phyloP scores from a whole-genome alignment of 352 stramenopile species.

The Thraustotheca clavata region DNA sequence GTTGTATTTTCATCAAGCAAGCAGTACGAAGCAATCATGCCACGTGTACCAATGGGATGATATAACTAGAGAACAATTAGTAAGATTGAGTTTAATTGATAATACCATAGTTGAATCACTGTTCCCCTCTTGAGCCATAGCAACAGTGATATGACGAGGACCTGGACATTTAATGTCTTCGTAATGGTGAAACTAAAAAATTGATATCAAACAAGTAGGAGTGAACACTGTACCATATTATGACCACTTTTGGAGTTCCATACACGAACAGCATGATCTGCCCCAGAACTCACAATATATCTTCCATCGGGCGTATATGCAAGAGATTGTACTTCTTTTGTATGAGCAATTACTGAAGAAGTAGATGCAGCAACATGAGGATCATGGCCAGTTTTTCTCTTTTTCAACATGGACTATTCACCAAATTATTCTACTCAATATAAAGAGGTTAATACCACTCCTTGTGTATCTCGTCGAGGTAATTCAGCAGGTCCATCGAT shows the following conservation, averaged over 20 bases:
- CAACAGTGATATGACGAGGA: conserved; percentile 42
- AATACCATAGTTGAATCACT: conserved; percentile 35
- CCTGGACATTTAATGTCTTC: conserved; percentile 30
- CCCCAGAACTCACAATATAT: conserved; percentile 51
- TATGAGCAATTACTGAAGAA: conserved; percentile 43
- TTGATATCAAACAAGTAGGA: neutral
- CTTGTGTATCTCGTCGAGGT: conserved; percentile 29
- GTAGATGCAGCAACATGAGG: conserved; percentile 43
- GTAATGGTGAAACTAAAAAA: conserved; percentile 53
- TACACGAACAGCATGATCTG: conserved; percentile 51
- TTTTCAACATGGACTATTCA: conserved; percentile 1
- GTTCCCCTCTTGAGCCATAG: conserved; percentile 44
- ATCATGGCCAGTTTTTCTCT: conserved; percentile 29
- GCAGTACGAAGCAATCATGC: conserved; percentile 37
- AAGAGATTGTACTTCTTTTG: conserved; percentile 43
- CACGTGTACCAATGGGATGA: conserved; percentile 45
- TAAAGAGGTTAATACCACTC: neutral
- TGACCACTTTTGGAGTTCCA: conserved; percentile 50
- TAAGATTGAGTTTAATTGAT: neutral
- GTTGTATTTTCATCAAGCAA: conserved; percentile 35
- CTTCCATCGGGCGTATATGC: conserved; percentile 53
- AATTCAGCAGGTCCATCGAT: conserved; percentile 43
- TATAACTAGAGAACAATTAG: conserved; percentile 27
- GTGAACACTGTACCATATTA: conserved; percentile 26
- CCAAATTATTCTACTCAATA: neutral